phyloP scores from a whole-genome alignment of 495 filamentous ascomycete species.

The Talaromyces borbonicus region DNA sequence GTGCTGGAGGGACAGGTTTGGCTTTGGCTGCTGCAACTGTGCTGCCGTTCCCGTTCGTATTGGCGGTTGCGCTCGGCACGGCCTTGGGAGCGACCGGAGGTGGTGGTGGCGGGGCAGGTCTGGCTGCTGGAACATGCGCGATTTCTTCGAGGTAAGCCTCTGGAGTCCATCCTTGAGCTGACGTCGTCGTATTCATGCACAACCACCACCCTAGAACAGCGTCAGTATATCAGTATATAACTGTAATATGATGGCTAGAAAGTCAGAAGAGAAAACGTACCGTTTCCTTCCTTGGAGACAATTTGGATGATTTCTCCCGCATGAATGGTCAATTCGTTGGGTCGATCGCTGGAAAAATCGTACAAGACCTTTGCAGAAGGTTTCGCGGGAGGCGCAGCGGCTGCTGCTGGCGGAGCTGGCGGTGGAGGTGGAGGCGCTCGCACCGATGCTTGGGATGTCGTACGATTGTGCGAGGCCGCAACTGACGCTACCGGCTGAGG shows the following conservation, averaged over 20 bases:
- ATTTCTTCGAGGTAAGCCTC: conserved; percentile 83
- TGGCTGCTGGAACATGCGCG: conserved; percentile 34
- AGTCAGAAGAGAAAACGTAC: conserved; percentile 45
- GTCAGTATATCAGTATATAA: conserved; percentile 19
- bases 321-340: conserved; percentile 68
- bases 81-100: conserved; percentile 43
- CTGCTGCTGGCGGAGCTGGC: conserved; percentile 60
- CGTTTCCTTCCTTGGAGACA: conserved; percentile 81
- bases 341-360: conserved; percentile 69
- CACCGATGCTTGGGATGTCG: conserved; percentile 30
- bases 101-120: conserved; percentile 47
- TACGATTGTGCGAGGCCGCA: conserved; percentile 38
- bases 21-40: conserved; percentile 42
- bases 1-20: conserved; percentile 71
- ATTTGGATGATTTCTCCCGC: conserved; percentile 76
- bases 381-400: conserved; percentile 55
- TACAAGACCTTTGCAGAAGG: conserved; percentile 79
- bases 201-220: conserved; percentile 94
- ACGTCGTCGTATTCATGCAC: conserved; percentile 54
- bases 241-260: not conserved
- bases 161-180: conserved; percentile 80
- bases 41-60: too few species aligned
- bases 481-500: conserved; percentile 39
- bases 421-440: conserved; percentile 57
- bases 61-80: too few species aligned